Conservation (phyloP, 2,329 filamentous ascomycete species). For the Ophiostoma himal-ulmi region DNA sequence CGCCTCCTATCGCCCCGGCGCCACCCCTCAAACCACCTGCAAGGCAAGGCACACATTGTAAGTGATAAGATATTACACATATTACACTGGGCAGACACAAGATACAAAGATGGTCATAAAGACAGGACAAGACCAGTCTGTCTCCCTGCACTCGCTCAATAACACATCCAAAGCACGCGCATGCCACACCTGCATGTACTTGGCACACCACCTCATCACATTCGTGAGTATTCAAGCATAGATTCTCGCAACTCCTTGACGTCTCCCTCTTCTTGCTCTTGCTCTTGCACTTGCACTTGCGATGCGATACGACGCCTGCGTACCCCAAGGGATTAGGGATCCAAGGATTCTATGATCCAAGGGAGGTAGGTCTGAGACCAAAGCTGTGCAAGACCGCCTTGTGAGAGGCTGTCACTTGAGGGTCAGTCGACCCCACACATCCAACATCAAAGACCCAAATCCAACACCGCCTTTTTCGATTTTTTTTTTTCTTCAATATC, state of each 20-base stretch:
- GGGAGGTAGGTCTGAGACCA: neutral
- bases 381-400: constrained; percentile 4
- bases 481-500: too few relatives aligned
- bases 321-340: neutral
- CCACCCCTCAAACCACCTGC: neutral
- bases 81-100: neutral
- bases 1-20: neutral
- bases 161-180: neutral
- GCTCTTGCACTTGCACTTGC: neutral
- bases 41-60: too few relatives aligned
- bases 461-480: constrained; percentile 7
- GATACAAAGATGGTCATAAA: neutral
- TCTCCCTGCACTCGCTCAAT: neutral
- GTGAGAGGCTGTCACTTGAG: neutral
- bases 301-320: neutral
- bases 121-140: neutral
- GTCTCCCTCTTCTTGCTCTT: neutral
- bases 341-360: neutral
- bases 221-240: neutral
- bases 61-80: too few relatives aligned
- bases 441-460: neutral
- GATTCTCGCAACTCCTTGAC: too few relatives aligned
- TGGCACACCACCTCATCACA: constrained; percentile 1
- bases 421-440: neutral
- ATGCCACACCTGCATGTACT: constrained; percentile 5